Evolutionary conservation across 2,329 filamentous ascomycete species (phyloP), one percentile per base, ranked within the genome.

Genomic region (Trichoderma atrobrunneum): DNA sequence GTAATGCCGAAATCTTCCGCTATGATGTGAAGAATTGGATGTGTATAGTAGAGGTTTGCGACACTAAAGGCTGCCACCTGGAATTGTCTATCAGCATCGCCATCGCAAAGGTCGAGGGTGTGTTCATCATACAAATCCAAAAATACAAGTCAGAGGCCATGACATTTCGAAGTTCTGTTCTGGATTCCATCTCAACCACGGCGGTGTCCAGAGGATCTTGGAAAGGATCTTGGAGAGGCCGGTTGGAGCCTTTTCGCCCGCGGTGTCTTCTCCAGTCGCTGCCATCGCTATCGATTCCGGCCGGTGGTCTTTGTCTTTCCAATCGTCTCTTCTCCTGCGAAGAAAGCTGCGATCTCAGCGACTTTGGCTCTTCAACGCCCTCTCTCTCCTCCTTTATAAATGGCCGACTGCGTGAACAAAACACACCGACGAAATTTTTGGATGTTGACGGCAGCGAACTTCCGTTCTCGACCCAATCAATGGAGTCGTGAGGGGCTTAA

Each of bases 21-120:
- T 54, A 96, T 85, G 65, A 92, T 88, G 77, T 94, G 93, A 28
- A 95, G 83, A 61, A 95, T 92, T 0, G 93, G 92, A 76, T 95
- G 92, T 72, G 88, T 93, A 80, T 95, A 94, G 82, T 95, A 95
- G 3, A 95, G 83, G 76, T 95, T 95, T 21, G 92, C 92, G 7
- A 95, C 93, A 0, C 91, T 93, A 75, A 93, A 90, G 5, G 90
- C 87, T 0, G 83, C 82, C 18, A 72, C 56, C 70, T 72, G 18
- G 39, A 48, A 21, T 18, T 10, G n/a, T 56, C 28, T 10, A 48
- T 71, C 34, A 71, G 61, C 70, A 60, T 59, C 66, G 24, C 34
- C 28, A 48, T 32, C 7, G 11, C 5, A 14, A 28, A 14, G 16
- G 16, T 63, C 34, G 10, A 59, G 60, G 21, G 18, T 18, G 24